Evolutionary conservation across 1,139 yeast species (phyloP).

Genomic region (Geotrichum australiense): DNA sequence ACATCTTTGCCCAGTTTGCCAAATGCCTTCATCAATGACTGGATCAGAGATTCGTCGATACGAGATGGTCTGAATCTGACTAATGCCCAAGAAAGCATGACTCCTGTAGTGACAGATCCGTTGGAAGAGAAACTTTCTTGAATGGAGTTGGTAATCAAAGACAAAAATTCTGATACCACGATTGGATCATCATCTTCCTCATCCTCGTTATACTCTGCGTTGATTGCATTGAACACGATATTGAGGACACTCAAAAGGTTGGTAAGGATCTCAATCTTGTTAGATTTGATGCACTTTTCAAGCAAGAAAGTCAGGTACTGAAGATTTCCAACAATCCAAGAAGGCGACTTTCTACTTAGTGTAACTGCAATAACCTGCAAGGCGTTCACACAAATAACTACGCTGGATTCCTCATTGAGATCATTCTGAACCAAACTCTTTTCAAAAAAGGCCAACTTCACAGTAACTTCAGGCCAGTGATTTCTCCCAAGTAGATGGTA

Average conservation of each 20-base stretch:
- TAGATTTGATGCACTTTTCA: slow-evolving; percentile 77
- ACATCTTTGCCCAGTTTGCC: slow-evolving; percentile 88
- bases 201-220: slow-evolving; percentile 29
- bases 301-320: slow-evolving; percentile 62
- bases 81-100: slow-evolving; percentile 76
- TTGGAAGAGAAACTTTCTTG: slow-evolving; percentile 78
- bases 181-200: slow-evolving; percentile 48
- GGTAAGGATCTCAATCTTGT: slow-evolving; percentile 74
- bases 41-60: slow-evolving; percentile 60
- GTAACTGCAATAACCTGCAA: slow-evolving; percentile 85
- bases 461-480: slow-evolving; percentile 82
- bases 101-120: slow-evolving; percentile 87
- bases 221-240: slow-evolving; percentile 44
- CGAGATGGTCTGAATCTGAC: slow-evolving; percentile 67
- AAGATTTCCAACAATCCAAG: slow-evolving; percentile 71
- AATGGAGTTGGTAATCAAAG: slow-evolving; percentile 57
- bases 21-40: slow-evolving; percentile 75
- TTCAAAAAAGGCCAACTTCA: slow-evolving; percentile 79
- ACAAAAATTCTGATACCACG: slow-evolving; percentile 54
- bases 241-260: slow-evolving; percentile 68
- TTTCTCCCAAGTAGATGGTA: slow-evolving; percentile 64
- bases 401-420: slow-evolving; percentile 46
- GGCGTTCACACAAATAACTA: slow-evolving; percentile 83
- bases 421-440: slow-evolving; percentile 77
- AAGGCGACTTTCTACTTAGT: slow-evolving; percentile 63